Evolutionary conservation across 2,329 filamentous ascomycete species (phyloP).

Genomic region (Pseudocercospora fuligena): DNA sequence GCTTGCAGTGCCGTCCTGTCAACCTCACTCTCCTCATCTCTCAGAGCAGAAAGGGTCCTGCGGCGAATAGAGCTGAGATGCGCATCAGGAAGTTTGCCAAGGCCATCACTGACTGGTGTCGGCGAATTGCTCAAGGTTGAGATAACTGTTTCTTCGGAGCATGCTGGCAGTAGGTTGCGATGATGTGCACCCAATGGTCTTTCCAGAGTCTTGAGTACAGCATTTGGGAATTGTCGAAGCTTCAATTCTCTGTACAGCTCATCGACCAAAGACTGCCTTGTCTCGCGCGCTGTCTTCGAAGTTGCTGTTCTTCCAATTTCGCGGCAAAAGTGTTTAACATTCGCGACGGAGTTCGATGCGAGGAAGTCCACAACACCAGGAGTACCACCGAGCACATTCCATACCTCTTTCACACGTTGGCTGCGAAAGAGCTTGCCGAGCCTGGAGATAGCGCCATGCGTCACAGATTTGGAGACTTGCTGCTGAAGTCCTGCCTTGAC

Average conservation of each 20-base stretch:
- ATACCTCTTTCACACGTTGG: slow-evolving; percentile 18
- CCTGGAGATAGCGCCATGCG: slow-evolving; percentile 24
- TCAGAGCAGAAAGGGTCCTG: background rate
- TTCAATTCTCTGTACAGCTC: slow-evolving; percentile 27
- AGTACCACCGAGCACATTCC: slow-evolving; percentile 27
- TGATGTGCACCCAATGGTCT: slow-evolving; percentile 24
- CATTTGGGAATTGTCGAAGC: slow-evolving; percentile 16
- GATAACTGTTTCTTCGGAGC: slow-evolving; percentile 18
- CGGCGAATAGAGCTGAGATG: background rate
- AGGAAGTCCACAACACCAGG: slow-evolving; percentile 28
- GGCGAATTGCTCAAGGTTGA: background rate
- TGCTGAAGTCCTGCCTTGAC: slow-evolving; percentile 24
- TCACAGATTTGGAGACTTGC: slow-evolving; percentile 17
- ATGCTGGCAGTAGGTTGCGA: slow-evolving; percentile 25
- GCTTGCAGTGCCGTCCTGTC: slow-evolving; percentile 1
- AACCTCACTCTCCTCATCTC: slow-evolving; percentile 2
- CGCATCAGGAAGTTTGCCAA: background rate
- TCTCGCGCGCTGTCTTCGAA: slow-evolving; percentile 8
- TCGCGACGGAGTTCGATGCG: slow-evolving; percentile 26
- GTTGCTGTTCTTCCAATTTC: slow-evolving; percentile 19
- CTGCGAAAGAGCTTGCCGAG: slow-evolving; percentile 25
- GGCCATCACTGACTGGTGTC: background rate
- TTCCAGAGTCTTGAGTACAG: slow-evolving; percentile 23
- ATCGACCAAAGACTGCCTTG: slow-evolving; percentile 18
- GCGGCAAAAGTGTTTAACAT: slow-evolving; percentile 29